Evolutionary conservation across 78 protist species (phyloP), one percentile per base, ranked within the genome.

Genomic region (Neovahlkampfia damariscottae): DNA sequence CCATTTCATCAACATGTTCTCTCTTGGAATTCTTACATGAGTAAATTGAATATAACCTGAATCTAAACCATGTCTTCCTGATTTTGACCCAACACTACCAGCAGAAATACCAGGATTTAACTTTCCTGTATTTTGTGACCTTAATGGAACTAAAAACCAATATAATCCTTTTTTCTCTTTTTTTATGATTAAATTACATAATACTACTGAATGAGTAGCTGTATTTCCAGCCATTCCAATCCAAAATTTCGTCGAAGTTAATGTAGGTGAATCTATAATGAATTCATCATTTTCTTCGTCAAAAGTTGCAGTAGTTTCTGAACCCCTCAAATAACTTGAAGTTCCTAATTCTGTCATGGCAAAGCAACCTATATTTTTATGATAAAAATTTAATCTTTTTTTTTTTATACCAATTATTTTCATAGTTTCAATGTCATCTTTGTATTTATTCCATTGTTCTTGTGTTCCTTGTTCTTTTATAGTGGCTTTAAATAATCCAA

Each of bases 31-130:
- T 4, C 77, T 38, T 35, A 59, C 67, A 27, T 67, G 2, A 3
- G 1, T 62, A 29, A 74, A 74, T 3, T 59, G 28, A 4, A 74
- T 74, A 31, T 37, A 62, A 66, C 77, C 77, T 4, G 38, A 41
- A 40, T 74, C 77, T 28, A 74, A 35, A 2, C 90, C 90, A 32
- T 86, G 70, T 30, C n/a, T 41, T 67, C 8, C 8, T 37, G 70
- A 9, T 40, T 73, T 73, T 67, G 10, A 28, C 8, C 77, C 77
- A 27, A 34, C 27, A 3, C 10, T n/a, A 35, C 71, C 71, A 1
- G 41, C 27, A 30, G 28, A 19, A 66, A 74, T 3, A 5, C 77
- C 77, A 10, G 74, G 74, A n/a, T n/a, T n/a, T 19, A 74, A 40
- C 31, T 19, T 2, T 3, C 2, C 9, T 2, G n/a, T 40, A 5